A percentile compares a stretch with the other conserved stretches of the same genome.
Conservation (phyloP, 208 protist genomes). For the Herpetomonas tarakana region DNA sequence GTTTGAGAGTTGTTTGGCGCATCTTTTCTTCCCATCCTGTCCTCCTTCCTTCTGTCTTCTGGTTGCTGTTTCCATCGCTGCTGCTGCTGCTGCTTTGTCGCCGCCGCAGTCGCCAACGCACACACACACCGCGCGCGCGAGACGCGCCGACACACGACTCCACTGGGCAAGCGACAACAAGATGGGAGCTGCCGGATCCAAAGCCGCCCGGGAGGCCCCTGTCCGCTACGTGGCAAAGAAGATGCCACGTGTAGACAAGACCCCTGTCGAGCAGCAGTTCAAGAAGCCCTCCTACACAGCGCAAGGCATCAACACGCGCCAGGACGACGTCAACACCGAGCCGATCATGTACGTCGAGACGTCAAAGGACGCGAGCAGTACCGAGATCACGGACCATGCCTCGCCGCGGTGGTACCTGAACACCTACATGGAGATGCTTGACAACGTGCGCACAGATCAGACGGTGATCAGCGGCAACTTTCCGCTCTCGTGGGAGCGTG, state of each 20-base stretch:
- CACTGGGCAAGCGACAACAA: too few species aligned
- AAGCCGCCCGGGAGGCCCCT: conserved; percentile 59
- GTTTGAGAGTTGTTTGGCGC: too few species aligned
- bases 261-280: conserved; percentile 75
- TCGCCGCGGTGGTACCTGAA: conserved; percentile 83
- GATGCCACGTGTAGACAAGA: conserved; percentile 65
- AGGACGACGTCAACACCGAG: conserved; percentile 84
- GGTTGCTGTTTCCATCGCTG: too few species aligned
- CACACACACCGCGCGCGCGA: too few species aligned
- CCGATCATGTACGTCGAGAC: conserved; percentile 87
- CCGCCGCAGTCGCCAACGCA: too few species aligned
- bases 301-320: conserved; percentile 77
- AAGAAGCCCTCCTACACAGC: conserved; percentile 73
- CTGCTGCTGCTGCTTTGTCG: too few species aligned
- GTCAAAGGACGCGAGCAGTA: conserved; percentile 73
- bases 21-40: too few species aligned
- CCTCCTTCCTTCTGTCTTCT: too few species aligned
- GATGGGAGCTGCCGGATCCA: conserved; percentile 47
- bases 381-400: conserved; percentile 76
- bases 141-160: too few species aligned
- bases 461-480: conserved; percentile 75
- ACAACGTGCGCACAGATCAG: conserved; percentile 69
- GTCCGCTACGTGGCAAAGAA: conserved; percentile 82
- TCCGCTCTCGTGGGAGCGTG: conserved; percentile 73
- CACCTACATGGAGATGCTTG: conserved; percentile 84